Evolutionary conservation across 2,329 filamentous ascomycete species (phyloP).

Genomic region (Phaeosphaeriaceae sp.): DNA sequence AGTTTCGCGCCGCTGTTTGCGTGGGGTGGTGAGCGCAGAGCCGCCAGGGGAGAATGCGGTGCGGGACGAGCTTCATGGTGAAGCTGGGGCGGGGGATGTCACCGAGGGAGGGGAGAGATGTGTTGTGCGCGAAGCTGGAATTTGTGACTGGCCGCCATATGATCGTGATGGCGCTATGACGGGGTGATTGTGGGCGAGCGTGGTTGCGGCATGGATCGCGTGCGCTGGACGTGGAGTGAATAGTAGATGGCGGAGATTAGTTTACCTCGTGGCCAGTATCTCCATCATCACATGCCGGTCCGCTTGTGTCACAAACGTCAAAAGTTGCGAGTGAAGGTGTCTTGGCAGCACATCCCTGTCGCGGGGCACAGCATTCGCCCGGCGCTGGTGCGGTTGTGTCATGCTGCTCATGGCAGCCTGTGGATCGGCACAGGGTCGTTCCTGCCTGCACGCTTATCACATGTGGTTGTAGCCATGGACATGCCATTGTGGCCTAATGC

Average conservation of each 20-base stretch:
- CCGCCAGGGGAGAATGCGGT: constrained; percentile 34
- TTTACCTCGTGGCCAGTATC: constrained; percentile 1
- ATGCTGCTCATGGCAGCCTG: constrained; percentile 20
- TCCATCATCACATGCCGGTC: constrained; percentile 18
- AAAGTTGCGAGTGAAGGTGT: constrained; percentile 14
- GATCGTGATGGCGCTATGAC: constrained; percentile 7
- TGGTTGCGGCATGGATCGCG: neutral
- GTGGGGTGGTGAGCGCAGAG: constrained; percentile 14
- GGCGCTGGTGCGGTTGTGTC: constrained; percentile 6
- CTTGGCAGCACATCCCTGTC: constrained; percentile 6
- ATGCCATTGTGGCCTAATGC: constrained; percentile 12
- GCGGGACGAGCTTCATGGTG: constrained; percentile 29
- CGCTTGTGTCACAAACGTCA: neutral
- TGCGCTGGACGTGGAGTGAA: constrained; percentile 9
- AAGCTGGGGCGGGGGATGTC: neutral
- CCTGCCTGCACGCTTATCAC: constrained; percentile 17
- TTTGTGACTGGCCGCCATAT: constrained; percentile 19
- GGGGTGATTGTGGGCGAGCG: neutral
- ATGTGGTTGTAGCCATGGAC: constrained; percentile 9
- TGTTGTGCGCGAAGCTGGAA: constrained; percentile 16
- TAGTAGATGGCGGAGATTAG: constrained; percentile 16
- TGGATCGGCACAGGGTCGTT: constrained; percentile 18
- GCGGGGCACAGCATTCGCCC: neutral
- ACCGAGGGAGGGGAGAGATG: neutral
- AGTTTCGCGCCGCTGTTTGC: constrained; percentile 18